phyloP scores from a whole-genome alignment of 345 rosid species.

The Dovyalis caffra region DNA sequence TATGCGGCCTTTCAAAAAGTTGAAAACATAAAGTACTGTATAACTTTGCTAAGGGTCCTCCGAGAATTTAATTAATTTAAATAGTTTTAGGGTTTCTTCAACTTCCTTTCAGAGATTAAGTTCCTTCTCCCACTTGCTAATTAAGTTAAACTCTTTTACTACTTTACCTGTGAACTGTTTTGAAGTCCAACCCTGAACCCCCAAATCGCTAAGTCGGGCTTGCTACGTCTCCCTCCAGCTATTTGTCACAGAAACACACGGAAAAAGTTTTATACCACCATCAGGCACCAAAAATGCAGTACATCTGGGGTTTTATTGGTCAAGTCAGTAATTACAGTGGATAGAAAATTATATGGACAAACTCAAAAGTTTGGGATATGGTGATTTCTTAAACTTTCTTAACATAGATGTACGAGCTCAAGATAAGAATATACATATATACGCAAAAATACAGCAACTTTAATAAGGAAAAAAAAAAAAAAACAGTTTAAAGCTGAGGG shows the following conservation, averaged over 20 bases:
- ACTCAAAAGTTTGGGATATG: no score
- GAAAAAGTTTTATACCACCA: no score
- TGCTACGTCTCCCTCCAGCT: no score
- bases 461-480: neutral
- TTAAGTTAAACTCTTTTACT: neutral
- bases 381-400: no score
- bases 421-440: no score
- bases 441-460: neutral
- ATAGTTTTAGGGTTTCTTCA: neutral
- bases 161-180: neutral
- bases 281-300: no score
- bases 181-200: neutral
- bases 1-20: slow-evolving; percentile 18
- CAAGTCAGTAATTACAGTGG: no score
- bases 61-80: neutral
- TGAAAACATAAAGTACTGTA: slow-evolving; percentile 5
- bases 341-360: no score
- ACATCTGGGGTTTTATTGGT: no score
- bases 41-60: slow-evolving; percentile 15
- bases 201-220: neutral
- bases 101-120: slow-evolving; percentile 10
- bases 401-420: no score
- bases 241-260: no score
- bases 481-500: neutral
- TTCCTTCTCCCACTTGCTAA: neutral